A percentile compares a stretch with the other conserved stretches of the same genome.
Conservation (phyloP, 768 basidiomycete species). For the Leccinum broughii region DNA sequence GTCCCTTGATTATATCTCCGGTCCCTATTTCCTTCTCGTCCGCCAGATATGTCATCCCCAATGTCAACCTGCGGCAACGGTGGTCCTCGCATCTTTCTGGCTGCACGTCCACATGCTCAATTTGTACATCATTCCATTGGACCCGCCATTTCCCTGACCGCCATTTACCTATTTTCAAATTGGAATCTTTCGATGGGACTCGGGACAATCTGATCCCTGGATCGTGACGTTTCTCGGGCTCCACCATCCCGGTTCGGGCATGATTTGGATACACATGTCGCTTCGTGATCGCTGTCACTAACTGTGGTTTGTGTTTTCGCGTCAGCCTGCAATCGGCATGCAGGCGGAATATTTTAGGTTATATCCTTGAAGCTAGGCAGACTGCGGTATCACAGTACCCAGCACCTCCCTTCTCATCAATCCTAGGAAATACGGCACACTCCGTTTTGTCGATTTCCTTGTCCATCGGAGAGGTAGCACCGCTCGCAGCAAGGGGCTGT, state of each 20-base stretch:
- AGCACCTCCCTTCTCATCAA: background rate
- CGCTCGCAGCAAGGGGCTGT: slow-evolving; percentile 17
- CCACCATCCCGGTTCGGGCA: background rate
- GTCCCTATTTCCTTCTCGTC: slow-evolving; percentile 1
- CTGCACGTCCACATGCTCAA: background rate
- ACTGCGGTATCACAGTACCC: slow-evolving; percentile 6
- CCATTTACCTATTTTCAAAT: slow-evolving; percentile 12
- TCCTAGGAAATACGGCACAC: background rate
- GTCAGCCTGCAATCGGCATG: slow-evolving; percentile 17
- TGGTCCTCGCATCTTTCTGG: slow-evolving; percentile 2
- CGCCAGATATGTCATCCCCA: background rate
- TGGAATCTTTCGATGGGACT: slow-evolving; percentile 11
- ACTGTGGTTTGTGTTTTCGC: slow-evolving; percentile 17
- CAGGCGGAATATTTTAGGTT: slow-evolving; percentile 8
- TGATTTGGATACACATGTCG: background rate
- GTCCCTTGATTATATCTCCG: background rate
- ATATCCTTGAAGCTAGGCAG: slow-evolving; percentile 15
- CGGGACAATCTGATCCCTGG: slow-evolving; percentile 6
- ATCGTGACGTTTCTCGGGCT: slow-evolving; percentile 10
- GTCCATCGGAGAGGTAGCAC: slow-evolving; percentile 12
- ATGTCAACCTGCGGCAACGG: slow-evolving; percentile 10
- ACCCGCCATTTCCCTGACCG: slow-evolving; percentile 4
- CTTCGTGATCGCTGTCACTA: slow-evolving; percentile 5
- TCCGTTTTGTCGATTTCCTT: slow-evolving; percentile 8
- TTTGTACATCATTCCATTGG: slow-evolving; percentile 7